Conservation (phyloP, 495 filamentous ascomycete species). For the Hamigera avellanea region DNA sequence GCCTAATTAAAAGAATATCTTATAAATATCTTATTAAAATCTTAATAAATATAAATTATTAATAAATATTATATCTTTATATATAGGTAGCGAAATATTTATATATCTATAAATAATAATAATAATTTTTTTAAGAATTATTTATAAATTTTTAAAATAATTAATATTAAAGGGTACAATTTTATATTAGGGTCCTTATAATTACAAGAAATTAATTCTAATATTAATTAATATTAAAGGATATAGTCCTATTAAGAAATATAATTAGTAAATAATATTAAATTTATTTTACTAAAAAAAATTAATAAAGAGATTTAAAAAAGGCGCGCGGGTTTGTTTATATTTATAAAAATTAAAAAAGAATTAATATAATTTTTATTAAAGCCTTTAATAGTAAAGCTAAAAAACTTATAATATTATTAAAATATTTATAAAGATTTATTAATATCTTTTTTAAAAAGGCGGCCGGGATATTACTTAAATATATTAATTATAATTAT, state of each 20-base stretch:
- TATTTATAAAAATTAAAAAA: slow-evolving; percentile 1
- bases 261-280: not conserved
- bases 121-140: slow-evolving; percentile 4
- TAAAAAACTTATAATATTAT: slow-evolving; percentile 16
- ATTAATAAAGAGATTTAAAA: not conserved
- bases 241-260: no score
- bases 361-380: not conserved
- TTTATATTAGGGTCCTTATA: no score
- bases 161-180: not conserved
- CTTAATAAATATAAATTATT: not conserved
- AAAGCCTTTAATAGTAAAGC: slow-evolving; percentile 1
- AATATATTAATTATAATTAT: no score
- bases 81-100: not conserved
- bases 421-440: slow-evolving; percentile 18
- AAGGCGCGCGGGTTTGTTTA: not conserved
- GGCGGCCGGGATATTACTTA: no score
- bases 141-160: not conserved
- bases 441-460: no score
- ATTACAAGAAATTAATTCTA: no score
- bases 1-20: not conserved
- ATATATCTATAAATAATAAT: slow-evolving; percentile 7
- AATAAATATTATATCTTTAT: not conserved
- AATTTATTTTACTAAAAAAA: not conserved
- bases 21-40: no score
- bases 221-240: no score